A percentile compares a stretch with the other conserved stretches of the same genome.
phyloP scores from a whole-genome alignment of 345 rosid species.

The Cardamine chenopodiifolia region DNA sequence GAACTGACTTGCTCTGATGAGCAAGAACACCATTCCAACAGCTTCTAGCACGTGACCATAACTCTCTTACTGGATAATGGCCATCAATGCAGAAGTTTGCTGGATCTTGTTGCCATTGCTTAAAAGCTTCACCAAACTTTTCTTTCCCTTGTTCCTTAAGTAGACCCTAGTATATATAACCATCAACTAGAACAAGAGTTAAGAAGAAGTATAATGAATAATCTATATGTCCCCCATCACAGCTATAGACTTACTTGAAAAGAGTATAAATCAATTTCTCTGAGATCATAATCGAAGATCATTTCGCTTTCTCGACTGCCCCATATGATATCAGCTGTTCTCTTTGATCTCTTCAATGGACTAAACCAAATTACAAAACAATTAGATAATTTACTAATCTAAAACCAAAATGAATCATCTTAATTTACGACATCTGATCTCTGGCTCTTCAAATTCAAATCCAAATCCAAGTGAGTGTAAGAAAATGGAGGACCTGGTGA shows the following conservation, averaged over 20 bases:
- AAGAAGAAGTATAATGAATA: not conserved
- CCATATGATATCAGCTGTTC: conserved; percentile 90
- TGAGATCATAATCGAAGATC: conserved; percentile 61
- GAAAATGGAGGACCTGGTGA: conserved; percentile 56
- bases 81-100: conserved; percentile 81
- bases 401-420: not conserved
- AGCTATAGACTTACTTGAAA: conserved; percentile 61
- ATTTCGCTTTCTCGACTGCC: conserved; percentile 65
- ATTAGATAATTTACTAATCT: not conserved
- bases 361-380: conserved; percentile 42
- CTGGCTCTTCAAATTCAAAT: not conserved
- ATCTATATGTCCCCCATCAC: not conserved
- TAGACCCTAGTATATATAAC: conserved; percentile 68
- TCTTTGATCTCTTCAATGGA: conserved; percentile 78
- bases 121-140: conserved; percentile 76
- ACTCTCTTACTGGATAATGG: conserved; percentile 85
- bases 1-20: conserved; percentile 80
- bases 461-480: not conserved
- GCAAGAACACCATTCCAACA: conserved; percentile 72
- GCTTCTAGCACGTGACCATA: conserved; percentile 78
- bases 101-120: conserved; percentile 84
- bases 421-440: conserved; percentile 2
- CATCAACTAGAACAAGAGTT: conserved; percentile 11
- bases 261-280: conserved; percentile 93
- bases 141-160: conserved; percentile 81